Evolutionary conservation across 805 yeast genomes (phyloP).

Genomic region (Huiozyma naganishii): DNA sequence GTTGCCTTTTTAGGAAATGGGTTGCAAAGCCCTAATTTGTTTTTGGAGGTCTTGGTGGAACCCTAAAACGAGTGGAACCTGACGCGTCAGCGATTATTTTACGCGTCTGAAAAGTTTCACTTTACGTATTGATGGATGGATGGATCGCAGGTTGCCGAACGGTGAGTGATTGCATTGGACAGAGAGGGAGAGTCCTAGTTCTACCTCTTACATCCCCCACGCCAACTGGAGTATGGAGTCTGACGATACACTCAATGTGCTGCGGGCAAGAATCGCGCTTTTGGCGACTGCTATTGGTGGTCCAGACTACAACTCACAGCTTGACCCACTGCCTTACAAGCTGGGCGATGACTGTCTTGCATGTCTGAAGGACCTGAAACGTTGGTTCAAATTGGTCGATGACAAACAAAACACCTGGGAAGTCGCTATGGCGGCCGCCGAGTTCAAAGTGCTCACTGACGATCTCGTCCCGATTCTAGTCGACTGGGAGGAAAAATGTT

Average conservation of each 20-base stretch:
- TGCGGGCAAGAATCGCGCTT: constrained; percentile 66
- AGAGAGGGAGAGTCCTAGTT: too few species aligned
- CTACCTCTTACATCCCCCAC: too few species aligned
- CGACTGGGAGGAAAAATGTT: constrained; percentile 49
- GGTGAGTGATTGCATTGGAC: too few species aligned
- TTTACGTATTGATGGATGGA: too few species aligned
- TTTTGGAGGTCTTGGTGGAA: too few species aligned
- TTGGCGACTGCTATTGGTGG: constrained; percentile 90
- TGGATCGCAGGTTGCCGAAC: too few species aligned
- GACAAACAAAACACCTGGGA: constrained; percentile 58
- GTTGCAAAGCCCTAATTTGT: too few species aligned
- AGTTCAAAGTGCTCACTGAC: constrained; percentile 56
- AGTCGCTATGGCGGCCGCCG: constrained; percentile 83
- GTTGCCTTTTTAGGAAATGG: too few species aligned
- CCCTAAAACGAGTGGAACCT: too few species aligned
- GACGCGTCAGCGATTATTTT: too few species aligned
- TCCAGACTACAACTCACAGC: constrained; percentile 49
- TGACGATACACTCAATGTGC: constrained; percentile 19
- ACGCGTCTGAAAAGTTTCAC: too few species aligned
- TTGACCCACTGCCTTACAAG: constrained; percentile 46
- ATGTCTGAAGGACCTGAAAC: constrained; percentile 75
- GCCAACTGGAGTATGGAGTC: not conserved
- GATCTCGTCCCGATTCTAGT: constrained; percentile 69
- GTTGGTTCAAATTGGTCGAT: constrained; percentile 82
- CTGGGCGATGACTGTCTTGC: constrained; percentile 73